phyloP scores from a whole-genome alignment of 2,329 filamentous ascomycete species.

The Botryotinia globosa region DNA sequence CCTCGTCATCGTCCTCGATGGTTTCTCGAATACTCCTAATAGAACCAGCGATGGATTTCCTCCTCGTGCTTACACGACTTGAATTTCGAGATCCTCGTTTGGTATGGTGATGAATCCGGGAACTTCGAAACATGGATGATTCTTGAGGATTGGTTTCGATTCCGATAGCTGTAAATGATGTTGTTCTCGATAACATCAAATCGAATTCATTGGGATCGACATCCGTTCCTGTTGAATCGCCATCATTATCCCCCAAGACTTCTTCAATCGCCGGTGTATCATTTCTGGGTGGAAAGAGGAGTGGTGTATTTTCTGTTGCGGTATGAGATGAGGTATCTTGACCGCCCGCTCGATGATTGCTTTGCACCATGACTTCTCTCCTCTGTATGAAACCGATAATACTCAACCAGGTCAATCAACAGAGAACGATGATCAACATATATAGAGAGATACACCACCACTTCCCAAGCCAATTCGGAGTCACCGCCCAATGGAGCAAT shows the following conservation, averaged over 20 bases:
- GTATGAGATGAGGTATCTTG: neutral
- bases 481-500: slow-evolving; percentile 6
- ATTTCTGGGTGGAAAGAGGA: slow-evolving; percentile 20
- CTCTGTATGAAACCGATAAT: neutral
- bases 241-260: slow-evolving; percentile 23
- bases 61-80: slow-evolving; percentile 28
- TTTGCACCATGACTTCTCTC: neutral
- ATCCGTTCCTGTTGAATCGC: slow-evolving; percentile 42
- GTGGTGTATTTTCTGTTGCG: slow-evolving; percentile 16
- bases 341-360: neutral
- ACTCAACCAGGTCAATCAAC: neutral
- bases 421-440: neutral
- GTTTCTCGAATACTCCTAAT: slow-evolving; percentile 24
- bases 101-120: slow-evolving; percentile 30
- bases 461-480: neutral
- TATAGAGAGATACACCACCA: neutral
- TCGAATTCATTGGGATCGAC: slow-evolving; percentile 38
- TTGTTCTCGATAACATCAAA: slow-evolving; percentile 32
- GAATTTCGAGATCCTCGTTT: slow-evolving; percentile 23
- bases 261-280: slow-evolving; percentile 19
- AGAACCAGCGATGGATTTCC: slow-evolving; percentile 28
- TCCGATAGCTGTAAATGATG: slow-evolving; percentile 34
- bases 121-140: slow-evolving; percentile 36
- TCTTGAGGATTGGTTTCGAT: slow-evolving; percentile 36
- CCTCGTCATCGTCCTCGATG: slow-evolving; percentile 21